A percentile compares a stretch with the other conserved stretches of the same genome.
phyloP scores from a whole-genome alignment of 371 early-diverging fungal genomes.

The Mortierella sp. region DNA sequence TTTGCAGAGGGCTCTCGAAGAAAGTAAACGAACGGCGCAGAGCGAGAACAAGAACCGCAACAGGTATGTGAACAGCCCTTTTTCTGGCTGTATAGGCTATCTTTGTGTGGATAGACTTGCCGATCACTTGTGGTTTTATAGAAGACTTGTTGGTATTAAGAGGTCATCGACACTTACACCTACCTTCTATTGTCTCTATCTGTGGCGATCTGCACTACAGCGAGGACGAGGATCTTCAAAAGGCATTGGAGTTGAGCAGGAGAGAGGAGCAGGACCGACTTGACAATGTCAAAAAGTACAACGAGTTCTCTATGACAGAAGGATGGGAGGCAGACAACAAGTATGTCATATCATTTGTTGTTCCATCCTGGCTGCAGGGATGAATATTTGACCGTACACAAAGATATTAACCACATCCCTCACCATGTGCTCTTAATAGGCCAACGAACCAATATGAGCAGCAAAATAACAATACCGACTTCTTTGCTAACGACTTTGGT shows the following conservation, averaged over 20 bases:
- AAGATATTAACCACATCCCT: no score
- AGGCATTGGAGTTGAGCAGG: conserved; percentile 71
- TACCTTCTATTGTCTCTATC: conserved; percentile 8
- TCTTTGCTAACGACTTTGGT: conserved; percentile 62
- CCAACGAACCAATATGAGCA: conserved; percentile 54
- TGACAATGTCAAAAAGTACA: conserved; percentile 45
- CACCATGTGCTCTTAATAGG: conserved; percentile 4
- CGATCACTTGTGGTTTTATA: no score
- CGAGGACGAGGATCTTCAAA: conserved; percentile 61
- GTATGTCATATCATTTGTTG: no score
- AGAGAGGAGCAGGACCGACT: conserved; percentile 57
- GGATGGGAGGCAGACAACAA: conserved; percentile 47
- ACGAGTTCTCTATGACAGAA: conserved; percentile 51
- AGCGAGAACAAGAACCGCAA: conserved; percentile 62
- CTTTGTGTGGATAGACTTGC: background rate
- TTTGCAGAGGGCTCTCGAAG: conserved; percentile 85
- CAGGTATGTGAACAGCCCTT: conserved; percentile 46
- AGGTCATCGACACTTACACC: no score
- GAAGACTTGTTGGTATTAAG: no score
- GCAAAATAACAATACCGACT: conserved; percentile 59
- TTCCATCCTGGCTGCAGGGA: no score
- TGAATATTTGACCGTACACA: no score
- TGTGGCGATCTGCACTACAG: conserved; percentile 47
- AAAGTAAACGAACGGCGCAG: conserved; percentile 78
- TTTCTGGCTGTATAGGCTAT: conserved; percentile 18